Conservation (phyloP, 176 grass and related monocot genomes). For the Eleusine coracana region DNA sequence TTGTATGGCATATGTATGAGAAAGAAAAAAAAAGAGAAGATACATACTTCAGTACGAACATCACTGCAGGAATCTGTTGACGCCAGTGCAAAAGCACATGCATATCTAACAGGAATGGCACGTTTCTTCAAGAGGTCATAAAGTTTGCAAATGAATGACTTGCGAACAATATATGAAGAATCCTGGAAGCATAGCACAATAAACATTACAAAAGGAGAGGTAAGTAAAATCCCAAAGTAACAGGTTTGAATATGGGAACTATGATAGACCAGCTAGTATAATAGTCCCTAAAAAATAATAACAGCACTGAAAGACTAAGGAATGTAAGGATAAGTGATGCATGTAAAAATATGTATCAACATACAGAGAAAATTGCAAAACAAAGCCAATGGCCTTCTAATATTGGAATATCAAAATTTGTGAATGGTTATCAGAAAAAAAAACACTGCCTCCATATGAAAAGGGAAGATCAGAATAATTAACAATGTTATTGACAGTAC, state of each 20-base stretch:
- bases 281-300: conserved; percentile 32
- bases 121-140: conserved; percentile 66
- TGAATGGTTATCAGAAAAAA: conserved; percentile 17
- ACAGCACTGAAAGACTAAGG: conserved; percentile 2
- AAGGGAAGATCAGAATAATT: conserved; percentile 35
- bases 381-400: conserved; percentile 33
- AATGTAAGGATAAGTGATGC: conserved; percentile 3
- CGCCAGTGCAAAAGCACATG: conserved; percentile 84
- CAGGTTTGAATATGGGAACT: conserved; percentile 32
- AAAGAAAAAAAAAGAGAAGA: conserved; percentile 20
- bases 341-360: conserved; percentile 21
- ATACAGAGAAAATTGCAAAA: background rate
- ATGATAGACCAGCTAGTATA: background rate
- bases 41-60: conserved; percentile 75
- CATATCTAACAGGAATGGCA: conserved; percentile 77
- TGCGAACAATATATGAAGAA: conserved; percentile 72
- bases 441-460: conserved; percentile 28
- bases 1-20: conserved; percentile 18
- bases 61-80: conserved; percentile 73
- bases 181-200: conserved; percentile 60
- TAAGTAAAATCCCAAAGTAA: background rate
- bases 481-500: conserved; percentile 49
- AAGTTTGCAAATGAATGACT: conserved; percentile 74
- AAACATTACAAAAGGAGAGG: conserved; percentile 25
- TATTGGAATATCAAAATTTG: conserved; percentile 15